Evolutionary conservation across 495 filamentous ascomycete species (phyloP).

Genomic region (Margaritispora aquatica): DNA sequence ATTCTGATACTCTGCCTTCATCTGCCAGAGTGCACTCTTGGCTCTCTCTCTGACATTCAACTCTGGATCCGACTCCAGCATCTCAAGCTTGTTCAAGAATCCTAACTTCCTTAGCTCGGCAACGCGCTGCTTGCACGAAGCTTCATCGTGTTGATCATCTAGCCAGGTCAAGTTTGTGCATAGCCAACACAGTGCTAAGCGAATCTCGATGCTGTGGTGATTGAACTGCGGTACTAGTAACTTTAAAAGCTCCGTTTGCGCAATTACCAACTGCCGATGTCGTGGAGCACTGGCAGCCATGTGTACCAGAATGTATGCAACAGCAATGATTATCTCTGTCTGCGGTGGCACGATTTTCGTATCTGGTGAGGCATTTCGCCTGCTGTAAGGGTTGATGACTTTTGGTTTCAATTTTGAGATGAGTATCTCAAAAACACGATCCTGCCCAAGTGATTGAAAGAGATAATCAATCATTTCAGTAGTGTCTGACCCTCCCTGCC

Average conservation of each 20-base stretch:
- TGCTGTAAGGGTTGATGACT: constrained; percentile 36
- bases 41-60: constrained; percentile 77
- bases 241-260: constrained; percentile 49
- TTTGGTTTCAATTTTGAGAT: constrained; percentile 62
- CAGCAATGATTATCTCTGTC: constrained; percentile 65
- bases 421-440: constrained; percentile 69
- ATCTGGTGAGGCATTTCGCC: constrained; percentile 20
- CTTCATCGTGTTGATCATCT: constrained; percentile 62
- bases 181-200: constrained; percentile 70
- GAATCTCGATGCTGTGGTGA: constrained; percentile 63
- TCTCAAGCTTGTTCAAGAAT: constrained; percentile 57
- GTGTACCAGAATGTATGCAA: constrained; percentile 74
- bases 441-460: constrained; percentile 68
- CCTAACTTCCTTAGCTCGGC: constrained; percentile 63
- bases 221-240: constrained; percentile 68
- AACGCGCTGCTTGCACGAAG: constrained; percentile 56
- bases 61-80: constrained; percentile 65
- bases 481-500: constrained; percentile 59
- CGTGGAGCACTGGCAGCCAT: constrained; percentile 71
- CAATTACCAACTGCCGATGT: constrained; percentile 60
- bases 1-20: constrained; percentile 31
- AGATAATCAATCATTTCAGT: constrained; percentile 79
- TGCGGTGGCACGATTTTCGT: constrained; percentile 47
- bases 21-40: constrained; percentile 67
- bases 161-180: constrained; percentile 77